A percentile compares a stretch with the other conserved stretches of the same genome.
Evolutionary conservation across 495 filamentous ascomycete genomes (phyloP).

Genomic region (Pseudoneurospora amorphoporcata): DNA sequence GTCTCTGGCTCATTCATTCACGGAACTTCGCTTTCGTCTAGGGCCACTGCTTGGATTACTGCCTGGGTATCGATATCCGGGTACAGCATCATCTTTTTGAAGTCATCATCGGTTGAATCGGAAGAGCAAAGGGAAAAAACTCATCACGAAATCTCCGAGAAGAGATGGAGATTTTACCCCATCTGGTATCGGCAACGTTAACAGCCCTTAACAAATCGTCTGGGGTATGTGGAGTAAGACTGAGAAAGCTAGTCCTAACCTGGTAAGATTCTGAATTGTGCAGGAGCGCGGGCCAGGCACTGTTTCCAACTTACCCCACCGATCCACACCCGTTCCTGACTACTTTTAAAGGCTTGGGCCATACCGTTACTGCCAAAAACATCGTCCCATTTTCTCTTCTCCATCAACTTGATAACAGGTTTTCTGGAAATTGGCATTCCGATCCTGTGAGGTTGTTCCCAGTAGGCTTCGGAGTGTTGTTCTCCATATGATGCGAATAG

Average conservation of each 20-base stretch:
- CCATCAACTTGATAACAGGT: background rate
- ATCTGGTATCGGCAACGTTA: background rate
- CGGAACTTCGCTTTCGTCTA: background rate
- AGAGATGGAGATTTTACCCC: background rate
- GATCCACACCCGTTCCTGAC: background rate
- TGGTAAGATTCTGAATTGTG: background rate
- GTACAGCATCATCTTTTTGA: background rate
- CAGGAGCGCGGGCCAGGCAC: background rate
- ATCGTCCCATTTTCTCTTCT: background rate
- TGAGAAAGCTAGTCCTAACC: background rate
- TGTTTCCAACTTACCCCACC: background rate
- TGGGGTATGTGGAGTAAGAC: background rate
- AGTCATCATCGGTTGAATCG: background rate
- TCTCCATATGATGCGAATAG: background rate
- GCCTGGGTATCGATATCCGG: background rate
- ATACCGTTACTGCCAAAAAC: background rate
- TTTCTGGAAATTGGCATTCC: background rate
- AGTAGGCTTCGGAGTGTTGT: background rate
- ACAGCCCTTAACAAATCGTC: background rate
- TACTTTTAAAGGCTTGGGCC: background rate
- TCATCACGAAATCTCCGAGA: background rate
- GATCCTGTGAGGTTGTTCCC: background rate
- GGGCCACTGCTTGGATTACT: background rate
- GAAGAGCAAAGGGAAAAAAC: background rate
- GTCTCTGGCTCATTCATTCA: background rate